A percentile compares a stretch with the other conserved stretches of the same genome.
phyloP scores from a whole-genome alignment of 345 rosid species.

The Garcia nutans region DNA sequence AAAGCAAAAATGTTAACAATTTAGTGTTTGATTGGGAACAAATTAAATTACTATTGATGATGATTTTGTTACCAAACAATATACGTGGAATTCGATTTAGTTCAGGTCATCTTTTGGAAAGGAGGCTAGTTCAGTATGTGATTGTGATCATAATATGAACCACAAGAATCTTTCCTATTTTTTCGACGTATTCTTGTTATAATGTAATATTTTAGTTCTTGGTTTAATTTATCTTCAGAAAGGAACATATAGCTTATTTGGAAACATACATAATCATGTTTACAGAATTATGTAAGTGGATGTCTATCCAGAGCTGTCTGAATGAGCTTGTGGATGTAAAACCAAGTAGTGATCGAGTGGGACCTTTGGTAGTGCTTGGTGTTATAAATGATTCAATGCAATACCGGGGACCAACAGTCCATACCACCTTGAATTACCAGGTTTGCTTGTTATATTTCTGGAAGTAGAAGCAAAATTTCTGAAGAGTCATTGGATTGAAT shows the following conservation, averaged over 20 bases:
- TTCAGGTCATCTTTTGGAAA: not conserved
- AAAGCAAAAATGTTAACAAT: not conserved
- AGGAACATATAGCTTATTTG: not conserved
- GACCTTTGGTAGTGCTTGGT: constrained; percentile 52
- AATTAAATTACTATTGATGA: not conserved
- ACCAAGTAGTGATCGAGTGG: constrained; percentile 62
- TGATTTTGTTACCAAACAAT: not conserved
- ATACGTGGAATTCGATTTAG: not conserved
- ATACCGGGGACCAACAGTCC: constrained; percentile 35
- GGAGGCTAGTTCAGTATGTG: not conserved
- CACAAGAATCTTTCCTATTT: not conserved
- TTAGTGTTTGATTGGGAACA: not conserved
- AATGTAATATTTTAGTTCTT: too few species aligned
- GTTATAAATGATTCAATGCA: constrained; percentile 44
- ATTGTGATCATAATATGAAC: not conserved
- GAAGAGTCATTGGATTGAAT: not conserved
- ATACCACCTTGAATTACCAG: constrained; percentile 55
- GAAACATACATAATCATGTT: not conserved
- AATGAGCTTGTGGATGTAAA: constrained; percentile 51
- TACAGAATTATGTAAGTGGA: constrained; percentile 70
- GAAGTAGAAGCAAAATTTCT: not conserved
- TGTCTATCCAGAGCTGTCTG: constrained; percentile 55
- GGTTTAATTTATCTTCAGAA: not conserved
- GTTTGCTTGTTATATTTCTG: constrained; percentile 31
- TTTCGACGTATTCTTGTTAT: not conserved